Evolutionary conservation across 1,284 basidiomycete species (phyloP), one percentile per base, ranked within the genome.

Genomic region (Agroathelia rolfsii): DNA sequence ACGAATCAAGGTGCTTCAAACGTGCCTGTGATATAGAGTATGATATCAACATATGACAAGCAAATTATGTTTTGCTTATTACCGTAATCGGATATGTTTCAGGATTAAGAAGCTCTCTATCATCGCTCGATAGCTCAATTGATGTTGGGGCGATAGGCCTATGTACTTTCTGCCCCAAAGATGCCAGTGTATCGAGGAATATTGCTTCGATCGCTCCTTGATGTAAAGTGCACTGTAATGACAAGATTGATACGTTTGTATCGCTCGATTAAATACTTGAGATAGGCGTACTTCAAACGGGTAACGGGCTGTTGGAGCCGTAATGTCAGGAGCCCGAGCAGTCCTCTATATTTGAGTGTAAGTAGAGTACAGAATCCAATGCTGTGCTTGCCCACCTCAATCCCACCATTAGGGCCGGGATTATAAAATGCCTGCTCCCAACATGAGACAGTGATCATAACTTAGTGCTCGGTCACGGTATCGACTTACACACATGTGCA

Each of bases 171-270:
- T 77, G 39, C 4, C 69, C 72, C 41, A 63, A 51, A n/a, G 44
- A 36, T 6, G 41, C 55, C 64, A 82, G 69, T 0, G 74, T 71
- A 44, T 82, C 76, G 18, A 79, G 43, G 47, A 85, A 77, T 14
- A 83, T 70, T 1, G 61, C 53, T 50, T 85, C 80, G 23, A 85
- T 82, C 3, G 68, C 71, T 1, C 79, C 81, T 58, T 86, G 82
- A 41, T 82, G 75, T n/a, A 83, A 56, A 0, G 79, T 82, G 5
- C 72, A 56, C 73, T 83, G 40, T 11, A 15, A 8, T 6, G 19
- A 26, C 14, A 30, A 11, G 37, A 26, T 6, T 13, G 3, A 18
- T 21, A 22, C 24, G 12, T 24, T 19, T 14, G 28, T 12, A 31
- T 17, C 25, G 10, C 20, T 12, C 17, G 16, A 22, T 18, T 25